Conservation (phyloP, 768 basidiomycete species). For the Lactifluus piperatus region DNA sequence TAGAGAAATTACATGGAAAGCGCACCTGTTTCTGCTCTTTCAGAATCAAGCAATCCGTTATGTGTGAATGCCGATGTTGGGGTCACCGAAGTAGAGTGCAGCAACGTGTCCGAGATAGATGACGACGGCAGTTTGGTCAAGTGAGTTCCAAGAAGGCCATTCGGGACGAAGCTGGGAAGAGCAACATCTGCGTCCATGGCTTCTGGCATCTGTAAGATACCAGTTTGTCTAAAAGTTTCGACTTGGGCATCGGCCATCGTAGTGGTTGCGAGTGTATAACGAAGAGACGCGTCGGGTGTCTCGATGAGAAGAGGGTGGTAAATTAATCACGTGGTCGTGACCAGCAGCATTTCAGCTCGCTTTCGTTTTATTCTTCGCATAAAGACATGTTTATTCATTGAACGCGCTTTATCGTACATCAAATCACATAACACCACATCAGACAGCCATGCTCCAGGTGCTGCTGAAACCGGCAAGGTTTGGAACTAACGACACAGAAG, state of each 20-base stretch:
- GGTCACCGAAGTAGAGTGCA: not conserved
- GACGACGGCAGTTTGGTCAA: not conserved
- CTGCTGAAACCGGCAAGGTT: slow-evolving; percentile 5
- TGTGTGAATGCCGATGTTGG: slow-evolving; percentile 6
- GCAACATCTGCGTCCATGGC: not conserved
- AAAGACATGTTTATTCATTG: not conserved
- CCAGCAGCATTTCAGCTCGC: not conserved
- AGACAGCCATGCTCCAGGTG: not conserved
- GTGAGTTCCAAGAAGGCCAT: slow-evolving; percentile 10
- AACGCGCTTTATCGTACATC: not conserved
- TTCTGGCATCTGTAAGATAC: not conserved
- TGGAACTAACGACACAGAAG: slow-evolving; percentile 6
- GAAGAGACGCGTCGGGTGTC: slow-evolving; percentile 8
- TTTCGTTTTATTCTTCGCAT: not conserved
- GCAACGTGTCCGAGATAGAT: not conserved
- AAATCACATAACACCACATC: not conserved
- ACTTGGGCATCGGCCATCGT: slow-evolving; percentile 1
- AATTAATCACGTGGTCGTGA: slow-evolving; percentile 10
- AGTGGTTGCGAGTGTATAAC: not conserved
- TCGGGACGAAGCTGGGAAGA: slow-evolving; percentile 4
- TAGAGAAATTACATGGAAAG: not conserved
- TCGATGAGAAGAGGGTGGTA: too few relatives aligned
- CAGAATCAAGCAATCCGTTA: not conserved
- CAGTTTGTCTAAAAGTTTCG: not conserved
- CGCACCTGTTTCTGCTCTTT: not conserved